Percentiles rank a stretch among this genome's conserved stretches.
phyloP scores from a whole-genome alignment of 2,329 filamentous ascomycete species.

The Bipolaris zeicola region DNA sequence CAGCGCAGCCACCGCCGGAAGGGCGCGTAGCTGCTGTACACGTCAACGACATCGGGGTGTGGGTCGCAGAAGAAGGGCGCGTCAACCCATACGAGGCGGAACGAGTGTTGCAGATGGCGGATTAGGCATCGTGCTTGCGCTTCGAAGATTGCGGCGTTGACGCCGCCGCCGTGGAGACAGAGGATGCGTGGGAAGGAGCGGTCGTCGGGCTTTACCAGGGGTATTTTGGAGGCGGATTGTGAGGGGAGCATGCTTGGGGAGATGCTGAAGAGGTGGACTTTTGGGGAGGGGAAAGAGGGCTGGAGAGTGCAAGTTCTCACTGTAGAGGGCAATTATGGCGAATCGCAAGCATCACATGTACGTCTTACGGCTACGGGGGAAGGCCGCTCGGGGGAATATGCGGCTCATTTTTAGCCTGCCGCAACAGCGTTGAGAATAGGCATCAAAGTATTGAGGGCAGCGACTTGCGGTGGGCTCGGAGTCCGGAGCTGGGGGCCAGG shows the following conservation, averaged over 20 bases:
- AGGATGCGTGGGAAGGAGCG: constrained; percentile 67
- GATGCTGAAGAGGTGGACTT: background rate
- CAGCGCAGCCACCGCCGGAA: constrained; percentile 70
- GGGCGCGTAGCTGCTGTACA: constrained; percentile 70
- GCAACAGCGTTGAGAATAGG: too few species aligned
- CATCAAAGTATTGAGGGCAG: background rate
- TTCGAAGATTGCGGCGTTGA: constrained; percentile 72
- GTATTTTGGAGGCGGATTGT: constrained; percentile 27
- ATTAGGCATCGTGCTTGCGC: constrained; percentile 67
- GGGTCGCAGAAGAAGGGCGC: constrained; percentile 68
- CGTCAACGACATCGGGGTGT: constrained; percentile 65
- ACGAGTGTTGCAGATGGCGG: constrained; percentile 58
- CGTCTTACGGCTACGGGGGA: background rate
- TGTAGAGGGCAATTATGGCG: background rate
- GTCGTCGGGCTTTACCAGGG: constrained; percentile 33
- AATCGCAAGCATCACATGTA: background rate
- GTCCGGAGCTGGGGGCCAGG: background rate
- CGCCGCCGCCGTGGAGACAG: constrained; percentile 80
- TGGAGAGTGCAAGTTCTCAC: background rate
- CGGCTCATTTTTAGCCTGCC: background rate
- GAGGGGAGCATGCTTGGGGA: constrained; percentile 8
- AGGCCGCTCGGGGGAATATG: background rate
- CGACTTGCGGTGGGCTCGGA: background rate
- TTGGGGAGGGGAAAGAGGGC: background rate
- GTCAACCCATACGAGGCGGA: constrained; percentile 75